These are phyloP conservation scores for Suillus americanus DNA, from an alignment of 768 basidiomycete genomes.

Conservation along the genomic window DNA sequence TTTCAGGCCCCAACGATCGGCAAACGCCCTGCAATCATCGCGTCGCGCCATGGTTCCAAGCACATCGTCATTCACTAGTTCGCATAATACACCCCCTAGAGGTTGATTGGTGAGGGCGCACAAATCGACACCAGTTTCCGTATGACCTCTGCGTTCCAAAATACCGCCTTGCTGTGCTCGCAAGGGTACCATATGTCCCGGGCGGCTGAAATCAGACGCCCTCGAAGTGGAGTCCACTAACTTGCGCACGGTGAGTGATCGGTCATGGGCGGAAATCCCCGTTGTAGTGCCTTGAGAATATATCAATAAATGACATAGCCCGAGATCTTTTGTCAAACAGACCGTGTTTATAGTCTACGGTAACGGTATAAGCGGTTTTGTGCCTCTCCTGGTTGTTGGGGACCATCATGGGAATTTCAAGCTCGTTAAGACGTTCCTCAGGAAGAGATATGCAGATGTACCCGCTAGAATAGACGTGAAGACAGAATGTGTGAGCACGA, in stretches of 20 bases:
- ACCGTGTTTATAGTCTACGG: conserved; percentile 92
- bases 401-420: conserved; percentile 93
- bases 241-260: conserved; percentile 75
- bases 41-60: conserved; percentile 88
- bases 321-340: neutral
- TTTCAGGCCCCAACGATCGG: conserved; percentile 84
- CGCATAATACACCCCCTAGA: conserved; percentile 81
- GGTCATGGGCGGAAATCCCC: conserved; percentile 96
- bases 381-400: conserved; percentile 85
- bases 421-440: conserved; percentile 65
- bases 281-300: conserved; percentile 73
- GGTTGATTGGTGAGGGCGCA: conserved; percentile 69
- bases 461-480: conserved; percentile 53
- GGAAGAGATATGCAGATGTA: conserved; percentile 91
- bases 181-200: conserved; percentile 94
- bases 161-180: conserved; percentile 86
- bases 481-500: neutral
- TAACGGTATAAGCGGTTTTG: conserved; percentile 92
- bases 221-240: conserved; percentile 63
- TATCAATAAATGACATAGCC: neutral
- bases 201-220: conserved; percentile 79
- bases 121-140: conserved; percentile 86
- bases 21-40: conserved; percentile 91
- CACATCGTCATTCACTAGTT: conserved; percentile 90
- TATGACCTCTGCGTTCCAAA: conserved; percentile 85